phyloP scores from a whole-genome alignment of 495 filamentous ascomycete species.

The Tetracladium marchalianum region DNA sequence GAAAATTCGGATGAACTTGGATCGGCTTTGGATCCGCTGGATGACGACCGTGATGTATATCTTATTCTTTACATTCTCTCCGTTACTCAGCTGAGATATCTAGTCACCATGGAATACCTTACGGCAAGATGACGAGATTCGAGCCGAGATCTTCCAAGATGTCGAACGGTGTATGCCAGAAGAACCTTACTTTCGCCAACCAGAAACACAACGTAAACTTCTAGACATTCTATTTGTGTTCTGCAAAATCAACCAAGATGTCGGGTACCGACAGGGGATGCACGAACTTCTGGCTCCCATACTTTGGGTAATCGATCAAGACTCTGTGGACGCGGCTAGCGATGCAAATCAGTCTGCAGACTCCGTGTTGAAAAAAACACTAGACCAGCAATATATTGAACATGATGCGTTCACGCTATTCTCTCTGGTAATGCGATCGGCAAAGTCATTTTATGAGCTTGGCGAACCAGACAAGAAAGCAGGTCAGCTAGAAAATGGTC shows the following conservation, averaged over 20 bases:
- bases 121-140: conserved; percentile 71
- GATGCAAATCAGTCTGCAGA: conserved; percentile 26
- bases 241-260: conserved; percentile 81
- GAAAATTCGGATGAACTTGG: conserved; percentile 71
- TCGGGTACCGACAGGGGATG: conserved; percentile 95
- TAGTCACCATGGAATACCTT: conserved; percentile 86
- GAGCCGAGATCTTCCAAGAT: conserved; percentile 91
- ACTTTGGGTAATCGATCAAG: conserved; percentile 75
- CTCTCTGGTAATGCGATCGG: conserved; percentile 73
- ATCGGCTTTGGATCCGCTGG: conserved; percentile 71
- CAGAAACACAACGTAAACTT: conserved; percentile 68
- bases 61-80: not conserved
- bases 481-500: conserved; percentile 17
- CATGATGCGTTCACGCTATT: conserved; percentile 89
- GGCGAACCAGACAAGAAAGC: conserved; percentile 23
- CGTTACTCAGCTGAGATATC: conserved; percentile 6
- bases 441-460: conserved; percentile 78
- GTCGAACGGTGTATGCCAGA: conserved; percentile 90
- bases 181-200: conserved; percentile 77
- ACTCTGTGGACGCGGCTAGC: conserved; percentile 39
- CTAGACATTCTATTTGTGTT: conserved; percentile 88
- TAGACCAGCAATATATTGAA: conserved; percentile 67
- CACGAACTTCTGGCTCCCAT: conserved; percentile 91
- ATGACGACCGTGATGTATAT: conserved; percentile 71
- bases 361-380: conserved; percentile 44